Percentiles rank a stretch among this genome's conserved stretches.
These are phyloP conservation scores for Cephaloascus albidus DNA, from an alignment of 805 yeast genomes.

Conservation along the genomic window DNA sequence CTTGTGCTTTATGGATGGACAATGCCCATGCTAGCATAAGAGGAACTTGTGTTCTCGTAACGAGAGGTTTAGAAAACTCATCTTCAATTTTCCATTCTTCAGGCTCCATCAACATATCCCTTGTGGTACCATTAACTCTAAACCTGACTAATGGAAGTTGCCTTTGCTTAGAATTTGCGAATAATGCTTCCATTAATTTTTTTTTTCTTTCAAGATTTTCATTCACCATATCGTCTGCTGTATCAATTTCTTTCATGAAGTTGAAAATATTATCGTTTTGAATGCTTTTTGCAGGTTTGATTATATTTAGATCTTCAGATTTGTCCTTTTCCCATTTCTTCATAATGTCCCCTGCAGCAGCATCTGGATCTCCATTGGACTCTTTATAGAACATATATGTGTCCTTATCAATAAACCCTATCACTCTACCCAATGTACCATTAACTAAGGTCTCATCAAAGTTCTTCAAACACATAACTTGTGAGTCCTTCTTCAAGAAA, in stretches of 20 bases:
- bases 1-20: constrained; percentile 94
- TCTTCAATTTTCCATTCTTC: constrained; percentile 80
- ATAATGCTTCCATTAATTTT: constrained; percentile 29
- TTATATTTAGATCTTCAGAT: constrained; percentile 7
- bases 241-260: constrained; percentile 21
- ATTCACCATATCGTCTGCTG: constrained; percentile 5
- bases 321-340: constrained; percentile 10
- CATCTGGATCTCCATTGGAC: constrained; percentile 2
- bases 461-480: constrained; percentile 77
- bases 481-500: constrained; percentile 59
- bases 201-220: constrained; percentile 38
- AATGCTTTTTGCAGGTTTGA: constrained; percentile 9
- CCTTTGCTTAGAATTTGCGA: constrained; percentile 31
- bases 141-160: constrained; percentile 76
- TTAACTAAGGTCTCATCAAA: constrained; percentile 65
- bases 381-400: constrained; percentile 20
- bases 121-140: constrained; percentile 56
- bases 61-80: constrained; percentile 57
- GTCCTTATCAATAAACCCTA: constrained; percentile 39
- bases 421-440: constrained; percentile 67
- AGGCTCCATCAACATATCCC: constrained; percentile 73
- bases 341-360: constrained; percentile 7
- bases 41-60: constrained; percentile 74
- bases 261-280: constrained; percentile 42
- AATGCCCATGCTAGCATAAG: constrained; percentile 93